Evolutionary conservation across 768 basidiomycete genomes (phyloP), one percentile per base, ranked within the genome.

Genomic region (Crucibulum laeve): DNA sequence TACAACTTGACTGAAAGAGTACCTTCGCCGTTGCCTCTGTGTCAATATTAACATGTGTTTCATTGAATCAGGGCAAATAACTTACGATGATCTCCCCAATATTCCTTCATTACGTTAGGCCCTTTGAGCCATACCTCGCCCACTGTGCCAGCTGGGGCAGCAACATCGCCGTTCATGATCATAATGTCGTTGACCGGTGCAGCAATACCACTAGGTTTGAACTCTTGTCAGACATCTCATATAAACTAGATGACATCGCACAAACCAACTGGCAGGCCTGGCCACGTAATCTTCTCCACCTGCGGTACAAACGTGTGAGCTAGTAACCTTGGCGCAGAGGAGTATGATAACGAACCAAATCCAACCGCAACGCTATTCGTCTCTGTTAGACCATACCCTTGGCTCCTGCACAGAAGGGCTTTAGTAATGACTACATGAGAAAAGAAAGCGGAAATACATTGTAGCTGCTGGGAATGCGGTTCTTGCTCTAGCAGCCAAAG

Each of bases 201-300:
- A 1, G 77, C 58, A 17, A 76, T 58, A 22, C 80, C 73, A 39
- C 74, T 70, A 17, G 8, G 14, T 24, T n/a, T n/a, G n/a, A n/a
- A n/a, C 22, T 6, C 8, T 14, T 6, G 14, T 10, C 11, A 37
- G 36, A 11, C 10, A 40, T 8, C 19, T 6, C 10, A 19, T 21
- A 5, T 24, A 30, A 19, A 37, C 38, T 13, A 8, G 8, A 24
- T 22, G 10, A 23, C 5, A 19, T 21, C 5, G 10, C 5, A 60
- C 70, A 50, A 45, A 77, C 76, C 69, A 66, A 58, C 63, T 69
- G 4, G 60, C 57, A n/a, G 74, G 73, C 23, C 77, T 68, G 17
- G 59, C 56, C 18, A 63, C 38, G 52, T 75, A 81, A 55, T 84
- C 82, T 34, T 75, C 74, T 24, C 75, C 79, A 18, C 64, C 74